Conservation (phyloP, 768 basidiomycete species). For the Fomitopsis serialis region DNA sequence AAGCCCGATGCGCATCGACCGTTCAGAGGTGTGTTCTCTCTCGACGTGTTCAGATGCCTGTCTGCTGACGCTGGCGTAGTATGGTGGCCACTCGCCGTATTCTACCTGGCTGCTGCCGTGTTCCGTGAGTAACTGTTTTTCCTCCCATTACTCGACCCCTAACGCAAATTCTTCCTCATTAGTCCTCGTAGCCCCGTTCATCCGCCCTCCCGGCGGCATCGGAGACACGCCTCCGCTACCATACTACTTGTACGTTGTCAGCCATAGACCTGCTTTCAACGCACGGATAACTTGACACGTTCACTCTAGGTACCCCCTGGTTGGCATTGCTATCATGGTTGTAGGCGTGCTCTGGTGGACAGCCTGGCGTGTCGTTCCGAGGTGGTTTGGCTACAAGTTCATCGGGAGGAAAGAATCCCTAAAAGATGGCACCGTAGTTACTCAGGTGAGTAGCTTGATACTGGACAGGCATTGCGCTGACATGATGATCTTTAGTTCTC, state of each 20-base stretch:
- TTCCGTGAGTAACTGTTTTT: constrained; percentile 38
- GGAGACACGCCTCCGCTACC: constrained; percentile 59
- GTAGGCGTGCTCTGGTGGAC: constrained; percentile 50
- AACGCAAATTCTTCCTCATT: constrained; percentile 8
- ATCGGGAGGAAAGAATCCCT: constrained; percentile 44
- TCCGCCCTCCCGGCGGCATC: constrained; percentile 45
- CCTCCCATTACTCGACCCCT: not conserved
- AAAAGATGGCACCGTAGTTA: constrained; percentile 49
- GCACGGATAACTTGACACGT: not conserved
- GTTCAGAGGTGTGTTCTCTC: constrained; percentile 38
- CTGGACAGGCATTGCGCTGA: not conserved
- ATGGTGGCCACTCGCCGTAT: constrained; percentile 50
- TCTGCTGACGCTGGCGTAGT: constrained; percentile 23
- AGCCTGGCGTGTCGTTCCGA: constrained; percentile 46
- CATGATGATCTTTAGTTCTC: not conserved
- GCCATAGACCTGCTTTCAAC: too few relatives aligned
- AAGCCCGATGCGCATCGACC: constrained; percentile 42
- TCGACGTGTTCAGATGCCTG: not conserved
- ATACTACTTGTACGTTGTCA: constrained; percentile 39
- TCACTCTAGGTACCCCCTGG: constrained; percentile 40
- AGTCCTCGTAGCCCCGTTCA: constrained; percentile 52
- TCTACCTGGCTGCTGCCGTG: constrained; percentile 45
- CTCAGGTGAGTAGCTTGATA: constrained; percentile 29
- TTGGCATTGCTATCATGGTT: constrained; percentile 44
- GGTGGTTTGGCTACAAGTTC: constrained; percentile 42